Evolutionary conservation across 108 stramenopile genomes (phyloP), one percentile per base, ranked within the genome.

Genomic region (Thalassiosira profunda): DNA sequence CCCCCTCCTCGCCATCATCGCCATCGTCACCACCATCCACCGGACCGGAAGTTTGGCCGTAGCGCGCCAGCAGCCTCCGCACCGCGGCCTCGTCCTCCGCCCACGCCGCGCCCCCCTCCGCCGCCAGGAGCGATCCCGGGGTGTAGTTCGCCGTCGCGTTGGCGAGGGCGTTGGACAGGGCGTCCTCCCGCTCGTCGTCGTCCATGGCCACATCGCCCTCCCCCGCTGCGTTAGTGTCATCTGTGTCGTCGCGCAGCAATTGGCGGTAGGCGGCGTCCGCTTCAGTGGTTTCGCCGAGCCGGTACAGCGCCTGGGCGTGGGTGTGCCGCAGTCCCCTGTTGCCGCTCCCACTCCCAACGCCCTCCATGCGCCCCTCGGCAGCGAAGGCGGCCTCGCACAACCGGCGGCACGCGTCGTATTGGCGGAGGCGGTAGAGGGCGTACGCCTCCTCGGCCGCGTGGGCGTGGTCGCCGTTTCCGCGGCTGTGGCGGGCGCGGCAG

Each of bases 71-170:
- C 46, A 74, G 37, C 5, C 29, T 21, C 14, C 9, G 26, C 17
- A 75, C 24, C 7, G 31, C 54, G 11, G 57, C 54, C n/a, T 74
- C 73, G 5, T 70, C n/a, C 37, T 75, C 79, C 52, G 70, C 35
- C 79, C 79, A 75, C 11, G 42, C 17, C 1, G 4, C 38, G 5
- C 18, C 33, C 4, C 15, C 31, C n/a, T 28, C 24, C 11, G 23
- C 4, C 14, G 21, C 9, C 45, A 72, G 29, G 25, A 71, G 35
- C 8, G 58, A 63, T 11, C 74, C 79, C 21, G 73, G 30, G 41
- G 79, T 75, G 38, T 74, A 63, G 59, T 76, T 76, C 30, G 80
- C 68, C 40, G 47, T 71, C 24, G 57, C 34, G 63, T 81, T 81
- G 47, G 80, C 80, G 23, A 81, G 62, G 7, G 70, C 74, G 54